Percentiles rank a stretch among this genome's conserved stretches.
Conservation (phyloP, 1,284 basidiomycete species). For the Sporisorium reilianum region DNA sequence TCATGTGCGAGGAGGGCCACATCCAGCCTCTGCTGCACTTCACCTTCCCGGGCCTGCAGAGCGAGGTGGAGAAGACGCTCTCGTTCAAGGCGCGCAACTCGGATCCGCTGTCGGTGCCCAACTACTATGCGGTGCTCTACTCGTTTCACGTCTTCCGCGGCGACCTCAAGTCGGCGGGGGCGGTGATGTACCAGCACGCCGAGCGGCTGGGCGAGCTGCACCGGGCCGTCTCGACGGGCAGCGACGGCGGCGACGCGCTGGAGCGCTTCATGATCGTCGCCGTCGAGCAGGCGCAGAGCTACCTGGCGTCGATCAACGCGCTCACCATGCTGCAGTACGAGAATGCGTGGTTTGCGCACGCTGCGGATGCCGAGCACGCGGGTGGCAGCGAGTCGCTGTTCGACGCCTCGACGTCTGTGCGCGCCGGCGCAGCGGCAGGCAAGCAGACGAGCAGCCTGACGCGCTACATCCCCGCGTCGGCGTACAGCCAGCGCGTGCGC, state of each 20-base stretch:
- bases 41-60: conserved; percentile 86
- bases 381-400: conserved; percentile 35
- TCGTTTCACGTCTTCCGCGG: conserved; percentile 75
- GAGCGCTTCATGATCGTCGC: conserved; percentile 72
- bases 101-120: conserved; percentile 85
- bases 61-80: conserved; percentile 88
- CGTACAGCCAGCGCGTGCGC: conserved; percentile 72
- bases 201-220: conserved; percentile 77
- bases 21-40: conserved; percentile 83
- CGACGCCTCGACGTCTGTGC: conserved; percentile 18
- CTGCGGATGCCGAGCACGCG: conserved; percentile 28
- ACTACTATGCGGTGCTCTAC: conserved; percentile 93
- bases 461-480: conserved; percentile 80
- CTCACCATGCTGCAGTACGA: conserved; percentile 83
- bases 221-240: conserved; percentile 6
- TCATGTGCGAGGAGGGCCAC: conserved; percentile 91
- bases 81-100: conserved; percentile 95
- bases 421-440: conserved; percentile 9
- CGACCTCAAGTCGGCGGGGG: conserved; percentile 67
- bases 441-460: conserved; percentile 74
- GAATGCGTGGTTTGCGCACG: conserved; percentile 82
- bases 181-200: conserved; percentile 92
- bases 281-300: conserved; percentile 81
- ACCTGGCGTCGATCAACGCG: conserved; percentile 88
- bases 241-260: conserved; percentile 30